Evolutionary conservation across 352 stramenopile species (phyloP).

Genomic region (Phytophthora aleatoria): DNA sequence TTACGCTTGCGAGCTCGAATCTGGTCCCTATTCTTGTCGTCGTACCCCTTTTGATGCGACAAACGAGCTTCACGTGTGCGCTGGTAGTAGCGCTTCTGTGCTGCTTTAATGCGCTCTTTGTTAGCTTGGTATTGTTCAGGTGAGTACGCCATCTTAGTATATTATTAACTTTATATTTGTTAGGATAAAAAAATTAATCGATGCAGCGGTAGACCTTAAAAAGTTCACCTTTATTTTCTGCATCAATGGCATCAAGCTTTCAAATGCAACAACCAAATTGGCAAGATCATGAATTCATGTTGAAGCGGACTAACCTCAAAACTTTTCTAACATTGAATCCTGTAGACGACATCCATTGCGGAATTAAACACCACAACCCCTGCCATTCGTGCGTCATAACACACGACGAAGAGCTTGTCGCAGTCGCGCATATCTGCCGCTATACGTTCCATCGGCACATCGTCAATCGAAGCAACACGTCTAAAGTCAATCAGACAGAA

Average conservation of each 20-base stretch:
- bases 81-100: too few relatives aligned
- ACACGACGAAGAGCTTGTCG: slow-evolving; percentile 22
- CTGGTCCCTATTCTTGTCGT: too few relatives aligned
- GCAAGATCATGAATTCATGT: background rate
- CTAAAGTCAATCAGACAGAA: slow-evolving; percentile 18
- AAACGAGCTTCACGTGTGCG: too few relatives aligned
- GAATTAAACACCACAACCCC: slow-evolving; percentile 24
- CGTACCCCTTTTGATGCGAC: too few relatives aligned
- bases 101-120: background rate
- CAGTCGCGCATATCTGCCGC: slow-evolving; percentile 10
- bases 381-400: slow-evolving; percentile 13
- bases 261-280: slow-evolving; percentile 7
- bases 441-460: slow-evolving; percentile 10
- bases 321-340: slow-evolving; percentile 7
- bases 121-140: background rate
- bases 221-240: slow-evolving; percentile 8
- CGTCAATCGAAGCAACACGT: slow-evolving; percentile 1
- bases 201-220: background rate
- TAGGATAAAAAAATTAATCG: slow-evolving; percentile 4
- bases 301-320: background rate
- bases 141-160: slow-evolving; percentile 9
- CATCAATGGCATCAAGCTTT: slow-evolving; percentile 3
- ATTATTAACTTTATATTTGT: slow-evolving; percentile 5
- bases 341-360: slow-evolving; percentile 13
- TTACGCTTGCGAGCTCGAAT: too few relatives aligned